These are phyloP conservation scores for Ceratopteris richardii DNA, from an alignment of 75 land plant genomes.

Conservation along the genomic window DNA sequence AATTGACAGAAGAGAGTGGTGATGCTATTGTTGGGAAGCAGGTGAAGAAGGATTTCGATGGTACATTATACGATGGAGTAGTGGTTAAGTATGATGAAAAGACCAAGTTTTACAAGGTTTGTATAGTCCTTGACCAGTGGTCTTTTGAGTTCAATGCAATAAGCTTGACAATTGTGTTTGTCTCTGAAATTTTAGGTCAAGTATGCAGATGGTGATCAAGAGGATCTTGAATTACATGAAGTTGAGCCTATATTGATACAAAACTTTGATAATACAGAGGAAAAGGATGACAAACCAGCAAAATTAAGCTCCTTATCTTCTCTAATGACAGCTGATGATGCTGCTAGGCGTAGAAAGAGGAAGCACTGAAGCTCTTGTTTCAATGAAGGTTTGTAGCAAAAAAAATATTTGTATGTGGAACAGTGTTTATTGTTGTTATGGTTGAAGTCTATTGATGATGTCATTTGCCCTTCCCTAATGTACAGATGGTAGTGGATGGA, in stretches of 20 bases:
- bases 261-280: background rate
- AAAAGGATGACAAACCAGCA: background rate
- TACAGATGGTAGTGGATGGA: too few species aligned
- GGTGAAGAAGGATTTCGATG: slow-evolving; percentile 19
- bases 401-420: too few species aligned
- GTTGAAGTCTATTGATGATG: too few species aligned
- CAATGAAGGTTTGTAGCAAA: too few species aligned
- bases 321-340: background rate
- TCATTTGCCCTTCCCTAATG: too few species aligned
- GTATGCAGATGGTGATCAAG: slow-evolving; percentile 86
- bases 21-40: slow-evolving; percentile 10
- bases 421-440: too few species aligned
- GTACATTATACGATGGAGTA: slow-evolving; percentile 17
- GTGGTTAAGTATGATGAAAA: slow-evolving; percentile 21
- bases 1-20: background rate
- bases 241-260: slow-evolving; percentile 47
- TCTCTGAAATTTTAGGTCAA: slow-evolving; percentile 10
- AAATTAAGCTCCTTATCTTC: background rate
- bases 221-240: slow-evolving; percentile 73
- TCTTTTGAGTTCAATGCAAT: background rate
- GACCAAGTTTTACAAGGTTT: slow-evolving; percentile 28
- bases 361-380: background rate
- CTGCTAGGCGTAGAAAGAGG: background rate
- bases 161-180: background rate
- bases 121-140: background rate